These are phyloP conservation scores for Fraxinus quadrangulata DNA, from an alignment of 257 asterid species.

Conservation along the genomic window DNA sequence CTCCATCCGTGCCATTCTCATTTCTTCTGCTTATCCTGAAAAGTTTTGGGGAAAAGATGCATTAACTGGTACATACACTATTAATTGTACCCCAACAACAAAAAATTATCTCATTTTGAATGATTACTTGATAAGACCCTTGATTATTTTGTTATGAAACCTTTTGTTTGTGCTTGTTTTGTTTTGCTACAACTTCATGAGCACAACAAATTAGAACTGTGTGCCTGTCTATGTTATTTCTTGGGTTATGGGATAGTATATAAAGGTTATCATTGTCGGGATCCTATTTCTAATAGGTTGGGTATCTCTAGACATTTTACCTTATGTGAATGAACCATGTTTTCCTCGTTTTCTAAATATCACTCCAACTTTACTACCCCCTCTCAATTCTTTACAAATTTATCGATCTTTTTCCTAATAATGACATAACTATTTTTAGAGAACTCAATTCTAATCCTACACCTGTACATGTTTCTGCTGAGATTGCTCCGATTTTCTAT, in stretches of 20 bases:
- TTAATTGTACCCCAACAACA: too few species aligned
- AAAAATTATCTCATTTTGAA: background rate
- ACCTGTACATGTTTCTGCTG: background rate
- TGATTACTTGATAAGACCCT: background rate
- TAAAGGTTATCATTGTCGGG: background rate
- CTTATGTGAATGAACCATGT: background rate
- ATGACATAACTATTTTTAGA: too few species aligned
- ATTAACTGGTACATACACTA: too few species aligned
- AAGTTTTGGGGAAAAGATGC: background rate
- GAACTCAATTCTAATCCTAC: too few species aligned
- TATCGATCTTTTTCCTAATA: too few species aligned
- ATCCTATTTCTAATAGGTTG: background rate
- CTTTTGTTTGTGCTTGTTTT: conserved; percentile 7
- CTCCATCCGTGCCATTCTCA: background rate
- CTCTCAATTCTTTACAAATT: too few species aligned
- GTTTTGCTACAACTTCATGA: background rate
- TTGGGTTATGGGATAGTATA: background rate
- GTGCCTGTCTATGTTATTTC: background rate
- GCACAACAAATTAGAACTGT: background rate
- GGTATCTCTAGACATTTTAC: background rate
- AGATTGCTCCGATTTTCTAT: background rate
- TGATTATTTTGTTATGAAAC: background rate
- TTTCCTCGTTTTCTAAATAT: background rate
- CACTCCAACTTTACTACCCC: too few species aligned
- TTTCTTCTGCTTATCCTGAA: background rate